Evolutionary conservation across 345 rosid species (phyloP), one percentile per base, ranked within the genome.

Genomic region (Boechera divaricarpa): DNA sequence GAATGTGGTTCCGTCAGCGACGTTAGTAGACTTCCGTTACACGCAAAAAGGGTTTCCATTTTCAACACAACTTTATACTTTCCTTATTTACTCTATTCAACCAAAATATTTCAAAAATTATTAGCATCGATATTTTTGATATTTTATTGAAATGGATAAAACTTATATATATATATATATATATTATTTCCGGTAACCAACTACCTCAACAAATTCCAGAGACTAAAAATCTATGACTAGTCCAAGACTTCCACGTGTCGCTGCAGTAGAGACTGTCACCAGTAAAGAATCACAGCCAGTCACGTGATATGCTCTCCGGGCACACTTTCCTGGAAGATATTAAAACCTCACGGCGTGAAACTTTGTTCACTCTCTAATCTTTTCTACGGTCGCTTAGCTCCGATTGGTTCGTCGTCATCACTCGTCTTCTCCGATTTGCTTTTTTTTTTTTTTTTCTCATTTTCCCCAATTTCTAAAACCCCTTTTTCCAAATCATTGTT

Each of bases 1-100:
- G 72, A 56, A 54, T 38, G 76, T 13, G 44, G 66, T 24, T 69
- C 65, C 76, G 75, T 77, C 80, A 75, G 49, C 49, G 18, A n/a
- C 74, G 63, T 52, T 18, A 65, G 56, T 51, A 77, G 64, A 66
- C 81, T 77, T 77, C 65, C 55, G 39, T 71, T 57, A 64, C 77
- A 77, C 47, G 81, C 11, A 18, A 16, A 68, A 60, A 69, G 31
- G 31, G 63, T 61, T 58, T 58, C 42, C 51, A 38, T 13, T 75
- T 47, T 26, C 31, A 65, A 55, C 31, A 7, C 13, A 39, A 51
- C 38, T 36, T 15, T 28, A 5, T 28, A 1, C 11, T 33, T 16
- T 4, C 5, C 8, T 58, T n/a, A 47, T 47, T n/a, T 47, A n/a
- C 52, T 47, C 52, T n/a, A 33, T 15, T 32, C 24, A 32, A 7